phyloP scores from a whole-genome alignment of 2,329 filamentous ascomycete species.

The Canariomyces notabilis region DNA sequence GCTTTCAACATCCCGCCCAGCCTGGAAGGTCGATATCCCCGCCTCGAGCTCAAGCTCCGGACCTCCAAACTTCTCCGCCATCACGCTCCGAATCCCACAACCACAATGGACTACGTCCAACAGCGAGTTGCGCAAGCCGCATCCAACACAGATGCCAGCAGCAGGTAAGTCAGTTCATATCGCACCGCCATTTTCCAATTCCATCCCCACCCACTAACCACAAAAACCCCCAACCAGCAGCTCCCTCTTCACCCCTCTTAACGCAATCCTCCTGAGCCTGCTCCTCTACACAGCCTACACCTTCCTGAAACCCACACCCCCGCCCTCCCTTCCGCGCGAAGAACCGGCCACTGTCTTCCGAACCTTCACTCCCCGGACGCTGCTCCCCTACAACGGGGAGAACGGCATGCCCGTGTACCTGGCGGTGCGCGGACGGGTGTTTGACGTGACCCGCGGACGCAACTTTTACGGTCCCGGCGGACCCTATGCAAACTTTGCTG shows the following conservation, averaged over 20 bases:
- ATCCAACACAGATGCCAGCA: conserved; percentile 33
- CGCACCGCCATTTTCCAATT: conserved; percentile 1
- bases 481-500: conserved; percentile 94
- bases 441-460: conserved; percentile 79
- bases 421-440: conserved; percentile 84
- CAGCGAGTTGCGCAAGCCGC: conserved; percentile 52
- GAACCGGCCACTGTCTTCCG: conserved; percentile 57
- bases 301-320: conserved; percentile 46
- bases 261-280: conserved; percentile 53
- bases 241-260: conserved; percentile 55
- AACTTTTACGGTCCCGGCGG: conserved; percentile 97
- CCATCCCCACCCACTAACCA: neutral
- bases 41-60: neutral
- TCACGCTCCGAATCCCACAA: neutral
- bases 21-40: too few relatives aligned
- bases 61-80: neutral
- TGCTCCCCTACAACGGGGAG: conserved; percentile 80
- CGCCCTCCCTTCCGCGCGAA: conserved; percentile 42
- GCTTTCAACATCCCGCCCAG: too few relatives aligned
- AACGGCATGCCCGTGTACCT: conserved; percentile 75
- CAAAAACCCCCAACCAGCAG: conserved; percentile 28
- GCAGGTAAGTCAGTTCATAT: conserved; percentile 30
- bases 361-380: conserved; percentile 69
- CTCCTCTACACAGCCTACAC: conserved; percentile 56
- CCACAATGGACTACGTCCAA: conserved; percentile 53